Evolutionary conservation across 768 basidiomycete genomes (phyloP), one percentile per base, ranked within the genome.

Genomic region (Hygrocybe coccinea): DNA sequence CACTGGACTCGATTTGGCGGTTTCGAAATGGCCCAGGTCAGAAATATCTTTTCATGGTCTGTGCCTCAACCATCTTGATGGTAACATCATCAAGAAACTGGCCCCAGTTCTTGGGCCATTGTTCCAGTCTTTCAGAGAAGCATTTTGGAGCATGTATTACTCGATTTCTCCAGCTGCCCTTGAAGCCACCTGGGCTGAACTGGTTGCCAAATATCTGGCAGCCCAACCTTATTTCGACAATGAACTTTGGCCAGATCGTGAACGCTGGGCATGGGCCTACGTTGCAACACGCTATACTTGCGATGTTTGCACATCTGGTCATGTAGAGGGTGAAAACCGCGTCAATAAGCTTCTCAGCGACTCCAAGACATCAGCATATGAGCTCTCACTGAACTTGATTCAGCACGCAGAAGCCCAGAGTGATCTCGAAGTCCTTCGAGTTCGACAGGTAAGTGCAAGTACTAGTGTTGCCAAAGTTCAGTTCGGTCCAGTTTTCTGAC

Each of bases 221-320:
- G 57, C 64, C 15, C 25, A 58, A 5, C 25, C 33, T 0, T 75
- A 74, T 55, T 64, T 73, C 5, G 53, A 65, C 5, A 55, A 59
- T 1, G 64, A 69, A 29, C 25, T 75, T 0, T 74, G 70, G 52
- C 57, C 63, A 2, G 68, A 65, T 47, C 64, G 64, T 1, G 57
- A 68, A 33, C 66, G 63, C 15, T 75, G 72, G 72, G 73, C 71
- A 21, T 71, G 67, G 68, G 64, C 69, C 7, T 74, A 63, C 59
- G 52, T 69, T 2, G 60, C 64, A 22, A n/a, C 53, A 21, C 33
- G 52, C 12, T 74, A 71, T 55, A 72, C 72, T 7, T 65, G 59
- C 22, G 73, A 70, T 0, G 61, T 72, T 4, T 46, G 70, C 1
- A 74, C 71, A 25, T 72, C 67, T 60, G 69, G 73, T 1, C 56